Evolutionary conservation across 2,329 filamentous ascomycete species (phyloP).

Genomic region (Fusarium citri): DNA sequence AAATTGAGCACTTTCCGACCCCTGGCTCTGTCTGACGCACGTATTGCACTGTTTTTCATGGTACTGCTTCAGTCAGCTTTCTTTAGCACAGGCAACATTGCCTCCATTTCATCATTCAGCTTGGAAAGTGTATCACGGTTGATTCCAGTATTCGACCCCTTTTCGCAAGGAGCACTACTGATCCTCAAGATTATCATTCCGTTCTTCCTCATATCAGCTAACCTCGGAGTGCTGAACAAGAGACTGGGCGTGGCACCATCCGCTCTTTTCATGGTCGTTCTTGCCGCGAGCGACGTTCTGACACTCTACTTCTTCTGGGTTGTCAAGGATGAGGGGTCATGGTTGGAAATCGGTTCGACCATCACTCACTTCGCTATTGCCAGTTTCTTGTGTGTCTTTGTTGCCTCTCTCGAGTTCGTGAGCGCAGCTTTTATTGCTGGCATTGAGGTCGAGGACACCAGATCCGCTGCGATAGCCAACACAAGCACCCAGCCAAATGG

Average conservation of each 20-base stretch:
- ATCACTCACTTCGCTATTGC: conserved; percentile 97
- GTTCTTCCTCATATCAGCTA: conserved; percentile 91
- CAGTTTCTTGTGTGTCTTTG: conserved; percentile 89
- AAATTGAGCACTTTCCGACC: conserved; percentile 63
- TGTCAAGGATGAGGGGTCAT: conserved; percentile 94
- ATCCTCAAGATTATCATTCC: conserved; percentile 92
- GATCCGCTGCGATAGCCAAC: conserved; percentile 7
- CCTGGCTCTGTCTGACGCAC: conserved; percentile 83
- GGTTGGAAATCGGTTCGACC: conserved; percentile 96
- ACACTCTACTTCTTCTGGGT: conserved; percentile 98
- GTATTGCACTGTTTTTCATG: conserved; percentile 94
- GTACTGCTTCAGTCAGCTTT: conserved; percentile 95
- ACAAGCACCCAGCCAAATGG: conserved; percentile 29
- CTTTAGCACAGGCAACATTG: conserved; percentile 96
- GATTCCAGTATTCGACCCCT: conserved; percentile 92
- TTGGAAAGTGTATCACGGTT: conserved; percentile 89
- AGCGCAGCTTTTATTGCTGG: conserved; percentile 86
- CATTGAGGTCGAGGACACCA: conserved; percentile 69
- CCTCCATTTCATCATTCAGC: conserved; percentile 92
- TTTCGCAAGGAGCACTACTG: conserved; percentile 87
- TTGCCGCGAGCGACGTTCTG: conserved; percentile 89
- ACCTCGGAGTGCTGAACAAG: conserved; percentile 91
- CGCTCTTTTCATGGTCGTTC: conserved; percentile 93
- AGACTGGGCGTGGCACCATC: conserved; percentile 85
- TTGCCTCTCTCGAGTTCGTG: conserved; percentile 85